Conservation (phyloP, 306 rosid species). For the Vigna trinervia region DNA sequence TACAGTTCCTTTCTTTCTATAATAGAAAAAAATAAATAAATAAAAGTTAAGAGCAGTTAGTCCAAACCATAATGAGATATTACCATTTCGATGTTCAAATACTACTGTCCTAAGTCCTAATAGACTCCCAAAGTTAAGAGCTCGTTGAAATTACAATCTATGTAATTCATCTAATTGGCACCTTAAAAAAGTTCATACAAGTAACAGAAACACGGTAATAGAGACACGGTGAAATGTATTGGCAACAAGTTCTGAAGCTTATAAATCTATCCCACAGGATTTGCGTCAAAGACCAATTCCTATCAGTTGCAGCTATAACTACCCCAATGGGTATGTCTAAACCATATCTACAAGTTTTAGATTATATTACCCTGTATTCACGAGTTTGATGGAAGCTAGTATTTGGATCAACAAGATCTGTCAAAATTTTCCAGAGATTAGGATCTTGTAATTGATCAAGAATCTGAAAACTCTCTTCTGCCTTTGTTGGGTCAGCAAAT, state of each 20-base stretch:
- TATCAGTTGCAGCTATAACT: slow-evolving; percentile 29
- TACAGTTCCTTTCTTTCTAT: slow-evolving; percentile 39
- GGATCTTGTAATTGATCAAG: slow-evolving; percentile 92
- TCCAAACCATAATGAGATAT: slow-evolving; percentile 24
- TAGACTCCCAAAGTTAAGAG: slow-evolving; percentile 18
- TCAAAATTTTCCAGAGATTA: slow-evolving; percentile 89
- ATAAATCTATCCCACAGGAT: slow-evolving; percentile 17
- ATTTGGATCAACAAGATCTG: slow-evolving; percentile 81
- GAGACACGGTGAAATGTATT: not conserved
- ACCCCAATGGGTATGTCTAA: slow-evolving; percentile 19
- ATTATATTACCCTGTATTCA: slow-evolving; percentile 62
- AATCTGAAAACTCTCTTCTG: slow-evolving; percentile 88
- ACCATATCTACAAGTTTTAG: slow-evolving; percentile 37
- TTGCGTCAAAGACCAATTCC: slow-evolving; percentile 19
- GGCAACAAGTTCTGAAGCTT: slow-evolving; percentile 40
- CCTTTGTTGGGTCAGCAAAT: slow-evolving; percentile 83
- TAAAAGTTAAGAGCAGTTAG: slow-evolving; percentile 7
- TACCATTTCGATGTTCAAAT: slow-evolving; percentile 27
- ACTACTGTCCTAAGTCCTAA: slow-evolving; percentile 11
- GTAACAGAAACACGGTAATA: slow-evolving; percentile 10
- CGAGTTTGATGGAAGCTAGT: slow-evolving; percentile 75
- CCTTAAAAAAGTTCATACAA: not conserved
- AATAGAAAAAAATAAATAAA: slow-evolving; percentile 6
- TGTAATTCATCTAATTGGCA: not conserved
- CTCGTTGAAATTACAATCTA: slow-evolving; percentile 5